Percentiles rank a stretch among this genome's conserved stretches.
Conservation (phyloP, 768 basidiomycete genomes). For the Pisolithus microcarpus region DNA sequence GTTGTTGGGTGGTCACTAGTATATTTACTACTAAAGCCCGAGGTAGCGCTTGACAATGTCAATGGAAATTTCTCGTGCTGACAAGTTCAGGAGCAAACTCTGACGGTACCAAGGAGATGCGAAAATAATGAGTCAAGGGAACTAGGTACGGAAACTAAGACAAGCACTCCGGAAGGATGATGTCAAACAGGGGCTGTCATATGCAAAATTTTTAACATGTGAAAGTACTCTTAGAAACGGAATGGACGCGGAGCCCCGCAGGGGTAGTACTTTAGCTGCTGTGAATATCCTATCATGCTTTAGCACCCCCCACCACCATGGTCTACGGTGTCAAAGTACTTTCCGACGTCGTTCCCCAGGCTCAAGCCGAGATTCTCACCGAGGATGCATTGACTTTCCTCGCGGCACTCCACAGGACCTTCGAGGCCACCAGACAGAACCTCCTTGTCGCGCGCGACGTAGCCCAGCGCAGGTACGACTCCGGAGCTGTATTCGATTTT, state of each 20-base stretch:
- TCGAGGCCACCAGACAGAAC: constrained; percentile 78
- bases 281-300: constrained; percentile 6
- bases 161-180: too few species aligned
- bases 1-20: too few species aligned
- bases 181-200: background rate
- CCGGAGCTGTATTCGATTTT: constrained; percentile 79
- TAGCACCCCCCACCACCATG: constrained; percentile 36
- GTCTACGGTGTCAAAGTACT: constrained; percentile 58
- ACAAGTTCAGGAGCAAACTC: too few species aligned
- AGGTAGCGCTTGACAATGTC: too few species aligned
- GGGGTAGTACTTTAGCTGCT: constrained; percentile 29
- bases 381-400: constrained; percentile 83
- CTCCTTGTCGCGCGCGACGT: constrained; percentile 75
- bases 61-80: too few species aligned
- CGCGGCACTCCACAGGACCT: constrained; percentile 88
- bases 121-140: too few species aligned
- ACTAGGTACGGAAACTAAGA: too few species aligned
- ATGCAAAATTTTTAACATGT: background rate
- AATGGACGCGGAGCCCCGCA: constrained; percentile 37
- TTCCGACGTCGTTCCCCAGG: constrained; percentile 50
- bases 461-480: constrained; percentile 70
- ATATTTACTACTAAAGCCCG: too few species aligned
- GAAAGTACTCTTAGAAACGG: background rate
- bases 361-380: constrained; percentile 77
- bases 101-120: too few species aligned